Evolutionary conservation across 2,329 filamentous ascomycete genomes (phyloP), one percentile per base, ranked within the genome.

Genomic region (Alternaria sp.): DNA sequence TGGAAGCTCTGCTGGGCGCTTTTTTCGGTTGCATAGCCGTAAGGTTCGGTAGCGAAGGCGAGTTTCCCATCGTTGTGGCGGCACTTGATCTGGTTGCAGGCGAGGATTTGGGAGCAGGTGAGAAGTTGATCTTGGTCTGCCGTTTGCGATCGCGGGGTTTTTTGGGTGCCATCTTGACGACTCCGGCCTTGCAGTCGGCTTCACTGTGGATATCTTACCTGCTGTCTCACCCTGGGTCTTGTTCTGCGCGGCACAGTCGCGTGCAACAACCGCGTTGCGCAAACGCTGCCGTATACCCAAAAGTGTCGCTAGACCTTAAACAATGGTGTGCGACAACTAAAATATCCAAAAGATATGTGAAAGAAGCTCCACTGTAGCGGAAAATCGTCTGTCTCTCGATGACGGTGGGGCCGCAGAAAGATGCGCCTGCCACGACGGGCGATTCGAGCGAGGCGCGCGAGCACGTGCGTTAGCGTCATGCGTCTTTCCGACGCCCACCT

Each of bases 51-150:
- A 52, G 53, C 9, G 63, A 59, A 9, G 57, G 49, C n/a, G 52
- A 52, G 18, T 43, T 46, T n/a, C 51, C 53, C 38, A 51, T 66
- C 3, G 57, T 41, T 14, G 56, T 36, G 18, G 44, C 26, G 55
- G 48, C 12, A 9, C 54, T 32, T 11, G 59, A 59, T 54, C 30
- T 36, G 7, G 51, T 51, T 32, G 77, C 75, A 16, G 79, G 77
- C 5, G 80, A 80, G 0, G 79, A 78, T 12, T 80, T 78, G 7
- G 79, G 71, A 5, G 81, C 59, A 5, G 80, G 78, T 1, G 79
- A 81, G 69, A 83, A 83, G 49, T 71, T 75, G 20, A 84, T 70
- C 26, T 79, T 79, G 7, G 77, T 76, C 62, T 84, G 82, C 39
- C 76, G 75, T 61, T 71, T 74, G 46, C 66, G 70, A 20, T 66